These are phyloP conservation scores for Phlebiopsis flavidoalba DNA, from an alignment of 768 basidiomycete genomes.

Conservation along the genomic window DNA sequence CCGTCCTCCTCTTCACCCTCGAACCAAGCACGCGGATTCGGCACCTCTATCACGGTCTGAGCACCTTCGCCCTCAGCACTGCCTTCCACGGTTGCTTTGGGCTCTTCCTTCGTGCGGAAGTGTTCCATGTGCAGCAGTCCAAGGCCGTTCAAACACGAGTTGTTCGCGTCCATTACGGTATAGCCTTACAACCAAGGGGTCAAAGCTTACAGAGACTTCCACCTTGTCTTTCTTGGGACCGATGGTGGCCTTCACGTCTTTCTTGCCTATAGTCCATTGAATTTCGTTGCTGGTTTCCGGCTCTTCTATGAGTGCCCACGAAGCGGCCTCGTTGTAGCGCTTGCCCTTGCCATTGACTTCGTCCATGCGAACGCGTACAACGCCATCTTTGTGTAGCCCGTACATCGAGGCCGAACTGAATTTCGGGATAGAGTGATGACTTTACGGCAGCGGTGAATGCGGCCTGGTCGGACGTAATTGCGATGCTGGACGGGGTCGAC, in stretches of 20 bases:
- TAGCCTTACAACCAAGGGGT: conserved; percentile 73
- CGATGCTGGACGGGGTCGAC: conserved; percentile 54
- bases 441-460: conserved; percentile 71
- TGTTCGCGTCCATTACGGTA: conserved; percentile 74
- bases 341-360: conserved; percentile 74
- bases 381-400: conserved; percentile 84
- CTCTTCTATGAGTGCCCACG: conserved; percentile 80
- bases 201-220: conserved; percentile 65
- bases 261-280: conserved; percentile 63
- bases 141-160: conserved; percentile 82
- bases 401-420: conserved; percentile 78
- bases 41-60: conserved; percentile 48
- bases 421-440: conserved; percentile 77
- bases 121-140: conserved; percentile 98
- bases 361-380: conserved; percentile 90
- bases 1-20: conserved; percentile 82
- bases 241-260: conserved; percentile 58
- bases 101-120: conserved; percentile 65
- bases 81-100: conserved; percentile 40
- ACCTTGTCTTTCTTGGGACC: conserved; percentile 52
- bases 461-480: conserved; percentile 47
- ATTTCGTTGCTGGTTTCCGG: conserved; percentile 58
- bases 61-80: conserved; percentile 25
- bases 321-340: conserved; percentile 88
- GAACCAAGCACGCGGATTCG: conserved; percentile 68